phyloP scores from a whole-genome alignment of 2,329 filamentous ascomycete genomes.

The Ilyonectria mors-panacis region DNA sequence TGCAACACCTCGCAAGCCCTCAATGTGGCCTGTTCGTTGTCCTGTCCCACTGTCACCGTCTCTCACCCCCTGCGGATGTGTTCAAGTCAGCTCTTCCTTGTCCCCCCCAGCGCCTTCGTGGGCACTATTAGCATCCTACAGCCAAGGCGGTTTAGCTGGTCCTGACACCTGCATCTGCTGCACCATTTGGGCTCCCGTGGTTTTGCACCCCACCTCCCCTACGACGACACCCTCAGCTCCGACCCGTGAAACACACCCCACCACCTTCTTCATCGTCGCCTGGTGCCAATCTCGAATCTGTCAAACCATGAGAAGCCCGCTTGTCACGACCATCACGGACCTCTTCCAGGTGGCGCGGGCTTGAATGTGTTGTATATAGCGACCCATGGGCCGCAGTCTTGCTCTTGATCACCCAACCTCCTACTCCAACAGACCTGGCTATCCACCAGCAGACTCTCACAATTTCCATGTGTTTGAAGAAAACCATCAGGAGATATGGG shows the following conservation, averaged over 20 bases:
- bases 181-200: constrained; percentile 4
- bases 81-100: constrained; percentile 3
- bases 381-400: not conserved
- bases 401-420: not conserved
- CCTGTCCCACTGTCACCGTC: constrained; percentile 10
- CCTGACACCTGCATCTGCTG: constrained; percentile 24
- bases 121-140: constrained; percentile 10
- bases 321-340: constrained; percentile 5
- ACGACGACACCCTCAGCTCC: not conserved
- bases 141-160: constrained; percentile 26
- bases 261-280: constrained; percentile 9
- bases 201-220: constrained; percentile 13
- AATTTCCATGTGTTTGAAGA: not conserved
- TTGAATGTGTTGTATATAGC: constrained; percentile 15
- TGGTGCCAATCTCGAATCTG: constrained; percentile 12
- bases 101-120: constrained; percentile 1
- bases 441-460: not conserved
- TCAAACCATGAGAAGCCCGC: constrained; percentile 9
- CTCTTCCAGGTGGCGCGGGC: constrained; percentile 13
- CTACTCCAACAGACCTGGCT: not conserved
- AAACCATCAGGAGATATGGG: constrained; percentile 27
- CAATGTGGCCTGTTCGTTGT: constrained; percentile 2
- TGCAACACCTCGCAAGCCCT: constrained; percentile 8
- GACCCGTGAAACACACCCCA: constrained; percentile 11
- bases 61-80: constrained; percentile 5